Base-by-base conservation (phyloP, 257 asterid species). In the Handroanthus guayacan region DNA sequence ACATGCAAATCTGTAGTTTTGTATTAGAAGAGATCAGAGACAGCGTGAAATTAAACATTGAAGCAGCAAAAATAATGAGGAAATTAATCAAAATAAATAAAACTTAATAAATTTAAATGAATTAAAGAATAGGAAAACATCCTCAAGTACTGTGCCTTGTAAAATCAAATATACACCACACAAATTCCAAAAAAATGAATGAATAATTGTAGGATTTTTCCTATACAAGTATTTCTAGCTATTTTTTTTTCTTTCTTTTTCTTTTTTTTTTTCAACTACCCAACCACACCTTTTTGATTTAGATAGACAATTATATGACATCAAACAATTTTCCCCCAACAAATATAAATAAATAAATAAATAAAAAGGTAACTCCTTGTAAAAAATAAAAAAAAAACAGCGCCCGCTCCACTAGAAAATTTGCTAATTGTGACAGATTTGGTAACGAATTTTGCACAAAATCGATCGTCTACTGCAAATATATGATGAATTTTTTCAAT, bases 171-270 rank as follows among this genome's bases (percentile, higher is more conserved):
- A 18, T 43, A 5, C 45, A 17, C 25, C 62, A 62, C 72, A 62
- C 37, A 56, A 55, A 75, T 14, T 54, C 34, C 39, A 3, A 17
- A 61, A n/a, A 34, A 72, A 71, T 64, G 66, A 79, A 79, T 67
- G 56, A 74, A 58, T 74, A 74, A 74, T 74, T 67, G 39, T 41
- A 57, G 61, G n/a, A 45, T 38, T 9, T 43, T 67, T 45, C 45
- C 64, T 45, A 18, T 45, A 47, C 70, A 62, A 65, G n/a, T 69
- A 44, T n/a, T 18, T 67, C 11, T 70, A 54, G 3, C 1, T 16
- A 34, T 6, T 52, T 12, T 43, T 60, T 25, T 50, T 25, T 25
- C 31, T 25, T 25, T 1, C 31, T 25, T 25, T 25, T 1, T 1
- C 31, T 25, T 25, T 25, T 25, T 25, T 25, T 25, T 25, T 25